Evolutionary conservation across 2,329 filamentous ascomycete genomes (phyloP).

Genomic region (Aspergillus sp.): DNA sequence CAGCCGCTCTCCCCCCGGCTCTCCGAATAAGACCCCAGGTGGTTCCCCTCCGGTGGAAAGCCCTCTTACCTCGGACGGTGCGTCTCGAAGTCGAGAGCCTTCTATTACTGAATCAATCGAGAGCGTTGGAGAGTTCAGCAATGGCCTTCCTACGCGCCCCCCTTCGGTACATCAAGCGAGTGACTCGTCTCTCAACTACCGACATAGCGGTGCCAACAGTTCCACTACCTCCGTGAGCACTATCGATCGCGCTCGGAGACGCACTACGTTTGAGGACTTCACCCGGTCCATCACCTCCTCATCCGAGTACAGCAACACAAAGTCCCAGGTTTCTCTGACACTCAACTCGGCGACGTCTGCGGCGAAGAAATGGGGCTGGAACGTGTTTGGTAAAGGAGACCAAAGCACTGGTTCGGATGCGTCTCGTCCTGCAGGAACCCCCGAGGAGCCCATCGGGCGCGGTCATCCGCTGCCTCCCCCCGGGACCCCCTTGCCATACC

Average conservation of each 20-base stretch:
- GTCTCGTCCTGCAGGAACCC: conserved; percentile 43
- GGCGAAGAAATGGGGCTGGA: conserved; percentile 61
- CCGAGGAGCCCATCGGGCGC: conserved; percentile 72
- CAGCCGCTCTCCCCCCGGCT: conserved; percentile 58
- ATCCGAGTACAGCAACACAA: conserved; percentile 19
- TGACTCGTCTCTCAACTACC: conserved; percentile 20
- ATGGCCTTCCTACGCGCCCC: conserved; percentile 25
- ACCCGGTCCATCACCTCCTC: conserved; percentile 25
- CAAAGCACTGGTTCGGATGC: conserved; percentile 41
- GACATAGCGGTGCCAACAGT: conserved; percentile 19
- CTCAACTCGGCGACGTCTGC: conserved; percentile 54
- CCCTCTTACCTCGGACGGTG: conserved; percentile 35
- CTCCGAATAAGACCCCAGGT: conserved; percentile 50
- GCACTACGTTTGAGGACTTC: conserved; percentile 31
- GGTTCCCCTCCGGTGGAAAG: conserved; percentile 42
- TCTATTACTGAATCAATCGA: conserved; percentile 51
- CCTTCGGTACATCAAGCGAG: conserved; percentile 27
- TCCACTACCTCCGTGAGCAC: conserved; percentile 27
- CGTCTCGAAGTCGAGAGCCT: conserved; percentile 44
- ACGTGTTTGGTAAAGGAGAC: conserved; percentile 48
- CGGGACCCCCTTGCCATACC: conserved; percentile 72
- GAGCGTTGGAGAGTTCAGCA: conserved; percentile 15
- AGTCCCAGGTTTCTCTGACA: conserved; percentile 41
- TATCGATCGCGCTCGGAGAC: conserved; percentile 25
- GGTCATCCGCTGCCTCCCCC: conserved; percentile 80